phyloP scores from a whole-genome alignment of 345 rosid genomes.

The Lepidium aucheri region DNA sequence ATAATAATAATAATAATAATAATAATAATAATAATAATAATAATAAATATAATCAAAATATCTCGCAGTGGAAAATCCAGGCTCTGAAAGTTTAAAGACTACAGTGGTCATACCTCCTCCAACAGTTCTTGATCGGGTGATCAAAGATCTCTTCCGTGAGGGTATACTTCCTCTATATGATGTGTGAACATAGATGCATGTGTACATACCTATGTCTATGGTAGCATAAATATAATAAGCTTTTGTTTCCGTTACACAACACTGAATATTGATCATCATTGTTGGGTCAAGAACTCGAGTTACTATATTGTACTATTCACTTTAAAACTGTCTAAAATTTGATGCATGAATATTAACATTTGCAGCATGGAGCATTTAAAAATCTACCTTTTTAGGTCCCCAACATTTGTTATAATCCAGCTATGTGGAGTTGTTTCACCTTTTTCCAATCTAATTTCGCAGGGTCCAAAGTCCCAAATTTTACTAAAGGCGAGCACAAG shows the following conservation, averaged over 20 bases:
- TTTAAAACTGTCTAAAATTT: not conserved
- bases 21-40: too few species aligned
- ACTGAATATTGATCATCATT: conserved; percentile 2
- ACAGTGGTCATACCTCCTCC: conserved; percentile 80
- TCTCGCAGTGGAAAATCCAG: conserved; percentile 60
- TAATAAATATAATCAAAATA: too few species aligned
- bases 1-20: too few species aligned
- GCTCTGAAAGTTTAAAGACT: conserved; percentile 57
- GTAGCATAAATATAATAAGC: not conserved
- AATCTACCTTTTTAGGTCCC: not conserved
- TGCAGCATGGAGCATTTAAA: not conserved
- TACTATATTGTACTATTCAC: not conserved
- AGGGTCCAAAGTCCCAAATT: conserved; percentile 48
- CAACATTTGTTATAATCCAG: not conserved
- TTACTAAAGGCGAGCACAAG: conserved; percentile 53
- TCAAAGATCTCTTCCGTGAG: conserved; percentile 84
- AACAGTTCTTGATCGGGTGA: conserved; percentile 78
- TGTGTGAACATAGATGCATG: conserved; percentile 5
- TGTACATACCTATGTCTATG: not conserved
- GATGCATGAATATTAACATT: not conserved
- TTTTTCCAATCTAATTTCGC: conserved; percentile 20
- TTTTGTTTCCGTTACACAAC: not conserved
- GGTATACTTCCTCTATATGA: conserved; percentile 37
- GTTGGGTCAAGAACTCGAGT: not conserved
- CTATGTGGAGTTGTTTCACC: conserved; percentile 8